These are phyloP conservation scores for Xerocomellus dryophilus DNA, from an alignment of 768 basidiomycete species.

Conservation along the genomic window DNA sequence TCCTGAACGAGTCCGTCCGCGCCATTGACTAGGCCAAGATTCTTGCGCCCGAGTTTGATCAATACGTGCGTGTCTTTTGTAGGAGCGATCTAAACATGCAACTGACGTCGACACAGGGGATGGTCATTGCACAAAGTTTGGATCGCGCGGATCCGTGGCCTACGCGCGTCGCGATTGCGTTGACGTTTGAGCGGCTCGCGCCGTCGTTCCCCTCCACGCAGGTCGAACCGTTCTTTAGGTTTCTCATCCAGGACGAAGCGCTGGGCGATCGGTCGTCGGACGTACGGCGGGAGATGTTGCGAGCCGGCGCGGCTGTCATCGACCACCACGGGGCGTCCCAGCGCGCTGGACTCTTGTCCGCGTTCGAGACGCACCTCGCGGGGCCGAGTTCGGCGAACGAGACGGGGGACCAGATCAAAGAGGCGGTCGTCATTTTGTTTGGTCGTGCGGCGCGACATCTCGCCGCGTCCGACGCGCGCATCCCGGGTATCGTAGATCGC, in stretches of 20 bases:
- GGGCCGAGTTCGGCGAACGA: constrained; percentile 56
- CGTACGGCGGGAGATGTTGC: constrained; percentile 86
- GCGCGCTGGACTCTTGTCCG: constrained; percentile 69
- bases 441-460: constrained; percentile 91
- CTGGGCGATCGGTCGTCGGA: constrained; percentile 81
- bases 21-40: constrained; percentile 61
- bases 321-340: constrained; percentile 76
- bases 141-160: constrained; percentile 88
- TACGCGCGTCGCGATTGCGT: constrained; percentile 70
- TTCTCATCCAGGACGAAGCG: constrained; percentile 82
- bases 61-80: constrained; percentile 63
- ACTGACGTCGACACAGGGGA: constrained; percentile 55
- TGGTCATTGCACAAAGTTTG: constrained; percentile 86
- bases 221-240: constrained; percentile 72
- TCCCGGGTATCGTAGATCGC: constrained; percentile 78
- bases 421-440: constrained; percentile 92
- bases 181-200: constrained; percentile 64
- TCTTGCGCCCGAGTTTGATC: constrained; percentile 87
- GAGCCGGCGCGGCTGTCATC: constrained; percentile 75
- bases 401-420: constrained; percentile 83
- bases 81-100: background rate
- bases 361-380: constrained; percentile 78
- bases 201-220: constrained; percentile 59
- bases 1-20: background rate
- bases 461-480: constrained; percentile 68